Evolutionary conservation across 441 rosid species (phyloP).

Genomic region (Erodium texanum): DNA sequence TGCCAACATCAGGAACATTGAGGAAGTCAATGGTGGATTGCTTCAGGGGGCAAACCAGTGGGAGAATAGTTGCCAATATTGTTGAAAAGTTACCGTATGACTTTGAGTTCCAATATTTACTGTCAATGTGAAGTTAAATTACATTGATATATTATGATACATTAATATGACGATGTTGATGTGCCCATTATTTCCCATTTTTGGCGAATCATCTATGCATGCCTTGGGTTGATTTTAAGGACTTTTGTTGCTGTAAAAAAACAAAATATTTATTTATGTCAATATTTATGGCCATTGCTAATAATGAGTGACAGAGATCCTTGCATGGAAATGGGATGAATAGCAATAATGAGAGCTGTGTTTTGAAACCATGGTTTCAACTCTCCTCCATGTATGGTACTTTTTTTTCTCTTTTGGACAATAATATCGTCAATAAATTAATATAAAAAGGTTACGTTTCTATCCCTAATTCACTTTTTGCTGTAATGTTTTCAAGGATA

Average conservation of each 20-base stretch:
- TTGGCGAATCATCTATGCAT: slow-evolving; percentile 2
- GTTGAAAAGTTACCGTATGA: slow-evolving; percentile 71
- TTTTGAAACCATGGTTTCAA: background rate
- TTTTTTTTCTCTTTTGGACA: background rate
- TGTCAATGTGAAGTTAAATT: slow-evolving; percentile 37
- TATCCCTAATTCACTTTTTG: no score
- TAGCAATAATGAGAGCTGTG: background rate
- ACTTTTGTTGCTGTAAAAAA: background rate
- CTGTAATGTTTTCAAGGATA: no score
- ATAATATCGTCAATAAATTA: no score
- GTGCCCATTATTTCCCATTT: background rate
- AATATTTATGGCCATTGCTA: background rate
- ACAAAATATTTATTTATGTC: background rate
- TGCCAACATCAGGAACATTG: slow-evolving; percentile 70
- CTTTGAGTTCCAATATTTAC: slow-evolving; percentile 71
- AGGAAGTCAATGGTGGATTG: slow-evolving; percentile 88
- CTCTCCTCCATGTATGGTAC: background rate
- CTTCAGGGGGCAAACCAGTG: slow-evolving; percentile 45
- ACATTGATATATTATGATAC: background rate
- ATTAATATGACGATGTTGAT: background rate
- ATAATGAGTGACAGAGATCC: slow-evolving; percentile 8
- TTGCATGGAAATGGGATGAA: slow-evolving; percentile 4
- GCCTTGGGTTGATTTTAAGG: background rate
- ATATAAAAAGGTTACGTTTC: no score
- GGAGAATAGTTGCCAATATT: slow-evolving; percentile 28